phyloP scores from a whole-genome alignment of 441 rosid genomes.

The Pelargonium cotyledonis region DNA sequence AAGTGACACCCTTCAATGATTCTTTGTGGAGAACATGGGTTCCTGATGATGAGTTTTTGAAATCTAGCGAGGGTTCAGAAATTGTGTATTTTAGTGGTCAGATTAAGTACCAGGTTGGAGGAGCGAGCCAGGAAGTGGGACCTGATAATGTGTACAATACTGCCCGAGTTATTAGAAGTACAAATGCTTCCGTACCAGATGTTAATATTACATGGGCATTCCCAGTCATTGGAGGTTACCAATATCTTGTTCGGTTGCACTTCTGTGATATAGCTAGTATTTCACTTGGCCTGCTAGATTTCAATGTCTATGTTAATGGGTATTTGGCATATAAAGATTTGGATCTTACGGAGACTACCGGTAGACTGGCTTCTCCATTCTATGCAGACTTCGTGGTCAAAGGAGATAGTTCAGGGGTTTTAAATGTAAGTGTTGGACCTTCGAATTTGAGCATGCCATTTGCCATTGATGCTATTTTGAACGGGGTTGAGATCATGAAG shows the following conservation, averaged over 20 bases:
- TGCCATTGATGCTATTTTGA: constrained; percentile 55
- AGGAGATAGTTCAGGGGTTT: constrained; percentile 26
- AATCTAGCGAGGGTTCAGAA: constrained; percentile 32
- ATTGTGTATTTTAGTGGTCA: constrained; percentile 41
- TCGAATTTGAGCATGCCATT: constrained; percentile 41
- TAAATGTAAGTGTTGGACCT: constrained; percentile 63
- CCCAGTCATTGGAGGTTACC: constrained; percentile 41
- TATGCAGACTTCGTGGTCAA: constrained; percentile 57
- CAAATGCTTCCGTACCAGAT: constrained; percentile 35
- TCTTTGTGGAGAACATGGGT: constrained; percentile 77
- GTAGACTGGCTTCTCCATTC: constrained; percentile 55
- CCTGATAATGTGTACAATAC: constrained; percentile 71
- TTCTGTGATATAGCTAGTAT: constrained; percentile 74
- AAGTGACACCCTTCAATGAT: constrained; percentile 74
- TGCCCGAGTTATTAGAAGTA: constrained; percentile 51
- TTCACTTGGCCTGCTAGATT: constrained; percentile 41
- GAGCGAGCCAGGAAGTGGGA: constrained; percentile 64
- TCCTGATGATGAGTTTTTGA: constrained; percentile 55
- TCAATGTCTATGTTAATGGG: constrained; percentile 23
- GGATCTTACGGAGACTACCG: constrained; percentile 34
- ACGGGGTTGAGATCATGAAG: constrained; percentile 78
- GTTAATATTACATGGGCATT: constrained; percentile 65
- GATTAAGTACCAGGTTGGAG: constrained; percentile 58
- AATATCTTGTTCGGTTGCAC: constrained; percentile 61
- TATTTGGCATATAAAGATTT: constrained; percentile 42